Conservation (phyloP, 495 filamentous ascomycete species). For the Tuber calosporum region DNA sequence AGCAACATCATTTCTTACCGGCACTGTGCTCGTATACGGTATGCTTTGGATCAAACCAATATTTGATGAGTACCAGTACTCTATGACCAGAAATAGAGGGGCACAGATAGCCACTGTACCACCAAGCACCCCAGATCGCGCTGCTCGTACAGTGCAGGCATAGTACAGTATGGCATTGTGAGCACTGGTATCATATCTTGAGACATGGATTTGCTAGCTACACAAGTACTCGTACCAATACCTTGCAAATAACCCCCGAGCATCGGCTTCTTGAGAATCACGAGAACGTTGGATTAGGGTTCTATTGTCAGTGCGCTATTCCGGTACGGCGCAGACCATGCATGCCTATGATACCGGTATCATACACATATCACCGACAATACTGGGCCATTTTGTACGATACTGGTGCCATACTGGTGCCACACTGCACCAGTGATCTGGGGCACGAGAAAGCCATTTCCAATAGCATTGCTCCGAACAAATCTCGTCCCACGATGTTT, state of each 20-base stretch:
- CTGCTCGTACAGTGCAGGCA: too few species aligned
- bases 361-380: too few species aligned
- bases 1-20: background rate
- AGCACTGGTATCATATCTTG: background rate
- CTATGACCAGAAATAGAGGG: background rate
- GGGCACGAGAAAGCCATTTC: background rate
- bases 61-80: background rate
- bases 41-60: background rate
- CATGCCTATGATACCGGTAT: background rate
- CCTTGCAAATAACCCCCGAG: background rate
- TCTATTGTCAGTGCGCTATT: background rate
- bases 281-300: constrained; percentile 2
- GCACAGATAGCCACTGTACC: background rate
- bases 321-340: background rate
- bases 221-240: too few species aligned
- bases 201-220: background rate
- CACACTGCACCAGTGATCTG: background rate
- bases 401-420: background rate
- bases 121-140: background rate
- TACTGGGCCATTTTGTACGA: too few species aligned
- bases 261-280: background rate
- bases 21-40: too few species aligned
- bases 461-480: background rate
- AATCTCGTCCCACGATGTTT: background rate
- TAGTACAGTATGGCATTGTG: too few species aligned